Base-by-base conservation (phyloP, 768 basidiomycete species). In the Hypsizygus marmoreus region DNA sequence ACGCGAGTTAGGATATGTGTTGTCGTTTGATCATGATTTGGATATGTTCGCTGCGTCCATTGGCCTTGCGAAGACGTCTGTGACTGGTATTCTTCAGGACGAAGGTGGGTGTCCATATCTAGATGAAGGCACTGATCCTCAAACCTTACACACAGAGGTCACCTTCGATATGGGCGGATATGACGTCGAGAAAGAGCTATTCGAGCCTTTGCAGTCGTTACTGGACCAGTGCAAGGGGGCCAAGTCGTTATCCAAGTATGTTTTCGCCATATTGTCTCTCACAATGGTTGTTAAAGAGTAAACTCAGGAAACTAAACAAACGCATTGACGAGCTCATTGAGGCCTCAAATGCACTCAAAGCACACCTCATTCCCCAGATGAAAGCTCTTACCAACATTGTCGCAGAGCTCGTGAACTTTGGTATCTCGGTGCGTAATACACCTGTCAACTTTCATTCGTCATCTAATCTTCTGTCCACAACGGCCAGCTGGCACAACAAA, bases 1-100 rank as follows among this genome's bases (percentile, higher is more conserved):
- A 67, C 80, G 88, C 17, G 92, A 97, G 64, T 73, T 95, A 23
- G 91, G 89, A 1, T 86, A 89, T 58, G 81, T 87, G 1, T 68
- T 83, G 19, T 80, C 86, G 9, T 84, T 95, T 53, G 95, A 99
- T 59, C 79, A 83, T 53, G 97, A 99, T 64, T 74, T 98, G 6
- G 95, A 99, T 62, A 88, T 90, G 65, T 94, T 97, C 64, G 82
- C 91, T 14, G 94, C 93, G 7, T 91, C 94, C 2, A 82, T 97
- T 35, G 91, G 91, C 2, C 78, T 95, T 49, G 84, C 89, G 30
- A 91, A 93, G 73, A 95, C 94, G 4, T 85, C 88, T 3, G 80
- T 97, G 11, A 70, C 80, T n/a, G 69, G 73, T 0, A 73, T 91
- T 22, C 59, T 89, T 24, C 76, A 82, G 49, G 95, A 97, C 55